Conservation (phyloP, 768 basidiomycete species). For the Rhodotorula toruloides region DNA sequence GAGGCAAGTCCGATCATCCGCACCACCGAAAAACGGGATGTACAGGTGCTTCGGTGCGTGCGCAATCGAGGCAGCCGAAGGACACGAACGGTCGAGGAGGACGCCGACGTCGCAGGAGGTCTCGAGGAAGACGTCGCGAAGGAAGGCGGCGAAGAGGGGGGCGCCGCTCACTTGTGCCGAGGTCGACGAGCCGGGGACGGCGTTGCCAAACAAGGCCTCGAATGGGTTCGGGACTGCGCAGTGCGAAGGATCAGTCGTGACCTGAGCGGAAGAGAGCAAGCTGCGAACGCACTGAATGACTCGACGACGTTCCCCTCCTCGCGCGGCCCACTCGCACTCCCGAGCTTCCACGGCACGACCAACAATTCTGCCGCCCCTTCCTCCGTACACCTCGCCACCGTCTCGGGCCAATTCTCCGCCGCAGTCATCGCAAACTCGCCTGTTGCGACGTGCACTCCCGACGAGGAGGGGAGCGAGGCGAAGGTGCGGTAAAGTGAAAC, state of each 20-base stretch:
- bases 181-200: slow-evolving; percentile 44
- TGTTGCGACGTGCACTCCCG: slow-evolving; percentile 40
- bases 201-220: slow-evolving; percentile 61
- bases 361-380: slow-evolving; percentile 65
- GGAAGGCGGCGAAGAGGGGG: slow-evolving; percentile 68
- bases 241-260: slow-evolving; percentile 7
- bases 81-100: slow-evolving; percentile 63
- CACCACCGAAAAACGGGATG: slow-evolving; percentile 87
- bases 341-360: slow-evolving; percentile 75
- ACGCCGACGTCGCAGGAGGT: slow-evolving; percentile 72
- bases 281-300: slow-evolving; percentile 4
- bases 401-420: slow-evolving; percentile 65
- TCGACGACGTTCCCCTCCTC: slow-evolving; percentile 16
- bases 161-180: slow-evolving; percentile 44
- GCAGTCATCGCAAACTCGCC: slow-evolving; percentile 69
- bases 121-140: slow-evolving; percentile 72
- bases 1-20: slow-evolving; percentile 83
- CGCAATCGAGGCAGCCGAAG: background rate
- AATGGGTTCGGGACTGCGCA: slow-evolving; percentile 58
- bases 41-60: slow-evolving; percentile 59
- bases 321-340: slow-evolving; percentile 22
- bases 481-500: slow-evolving; percentile 72
- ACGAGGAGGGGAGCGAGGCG: slow-evolving; percentile 48
- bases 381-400: slow-evolving; percentile 49
- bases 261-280: slow-evolving; percentile 44